Evolutionary conservation across 2,329 filamentous ascomycete species (phyloP), one percentile per base, ranked within the genome.

Genomic region (Colletotrichum viniferum): DNA sequence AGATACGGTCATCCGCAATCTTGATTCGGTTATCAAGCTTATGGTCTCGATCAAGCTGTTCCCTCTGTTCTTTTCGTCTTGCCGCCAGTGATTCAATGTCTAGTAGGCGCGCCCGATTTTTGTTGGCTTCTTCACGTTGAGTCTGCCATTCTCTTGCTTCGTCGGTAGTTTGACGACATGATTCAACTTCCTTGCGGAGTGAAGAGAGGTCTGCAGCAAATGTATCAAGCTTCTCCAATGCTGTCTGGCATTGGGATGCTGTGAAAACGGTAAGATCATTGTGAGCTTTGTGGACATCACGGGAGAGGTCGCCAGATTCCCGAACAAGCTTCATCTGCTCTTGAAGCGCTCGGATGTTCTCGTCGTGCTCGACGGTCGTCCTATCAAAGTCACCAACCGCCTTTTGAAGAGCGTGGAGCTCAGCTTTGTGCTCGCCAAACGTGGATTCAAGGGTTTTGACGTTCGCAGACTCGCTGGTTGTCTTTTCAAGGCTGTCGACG

Each of bases 201-300:
- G 14, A 10, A 12, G n/a, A 16, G 8, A 73, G 32, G 16, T 68
- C 38, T 26, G n/a, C 28, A 5, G 28, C 36, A n/a, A 75, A 14
- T 7, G 16, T 12, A 3, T 75, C 56, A 7, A 72, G 43, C 48
- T 34, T 73, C 9, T 62, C 62, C 24, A 75, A 38, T 16, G 69
- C n/a, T 28, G 52, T 43, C 38, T 72, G 16, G 43, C 69, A 75
- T 21, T 60, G 55, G 4, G 62, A 63, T 7, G 73, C 69, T 9
- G 69, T 75, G 21, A 48, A 48, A 12, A 73, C 28, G 43, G 43
- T 63, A 9, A 75, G 63, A 13, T 75, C 69, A 18, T 68, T 58
- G 13, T 75, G 62, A 6, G 73, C 73, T 48, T 58, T 75, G 32
- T 56, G 63, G 16, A 75, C 43, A 5, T 73, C 69, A 12, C 73